Conservation (phyloP, 2,329 filamentous ascomycete species). For the Pestalotiopsis sp. region DNA sequence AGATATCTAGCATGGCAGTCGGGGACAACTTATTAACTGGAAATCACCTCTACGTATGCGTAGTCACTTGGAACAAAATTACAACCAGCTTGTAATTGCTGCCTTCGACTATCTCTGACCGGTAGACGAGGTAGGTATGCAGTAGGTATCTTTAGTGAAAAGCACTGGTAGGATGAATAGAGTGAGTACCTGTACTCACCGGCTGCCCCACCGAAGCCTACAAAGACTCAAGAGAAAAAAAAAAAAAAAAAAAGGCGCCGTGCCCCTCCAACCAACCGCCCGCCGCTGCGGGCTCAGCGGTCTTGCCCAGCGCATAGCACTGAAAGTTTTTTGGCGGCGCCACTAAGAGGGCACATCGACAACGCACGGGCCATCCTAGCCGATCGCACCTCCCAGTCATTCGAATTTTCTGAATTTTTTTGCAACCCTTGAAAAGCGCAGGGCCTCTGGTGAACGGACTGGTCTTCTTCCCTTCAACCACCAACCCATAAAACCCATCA, state of each 20-base stretch:
- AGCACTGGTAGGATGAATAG: not conserved
- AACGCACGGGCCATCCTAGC: not conserved
- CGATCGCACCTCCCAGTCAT: conserved; percentile 6
- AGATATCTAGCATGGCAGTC: not conserved
- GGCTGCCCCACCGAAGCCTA: not conserved
- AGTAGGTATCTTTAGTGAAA: not conserved
- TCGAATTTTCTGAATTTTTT: conserved; percentile 20
- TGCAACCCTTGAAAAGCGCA: conserved; percentile 5
- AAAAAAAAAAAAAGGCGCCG: not conserved
- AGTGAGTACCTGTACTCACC: not conserved
- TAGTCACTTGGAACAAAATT: too few species aligned
- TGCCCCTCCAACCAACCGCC: not conserved
- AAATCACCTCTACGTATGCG: too few species aligned
- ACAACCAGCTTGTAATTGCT: too few species aligned
- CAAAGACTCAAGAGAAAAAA: not conserved
- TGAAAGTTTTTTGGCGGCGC: not conserved
- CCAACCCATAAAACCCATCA: conserved; percentile 31
- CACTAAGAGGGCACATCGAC: not conserved
- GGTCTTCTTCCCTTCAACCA: conserved; percentile 43
- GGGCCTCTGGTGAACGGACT: conserved; percentile 23
- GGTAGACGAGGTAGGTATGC: too few species aligned
- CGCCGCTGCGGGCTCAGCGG: not conserved
- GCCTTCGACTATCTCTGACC: too few species aligned
- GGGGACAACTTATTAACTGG: too few species aligned
- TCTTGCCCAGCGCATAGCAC: not conserved